These are phyloP conservation scores for Hemileccinum impolitum DNA, from an alignment of 768 basidiomycete species.

Conservation along the genomic window DNA sequence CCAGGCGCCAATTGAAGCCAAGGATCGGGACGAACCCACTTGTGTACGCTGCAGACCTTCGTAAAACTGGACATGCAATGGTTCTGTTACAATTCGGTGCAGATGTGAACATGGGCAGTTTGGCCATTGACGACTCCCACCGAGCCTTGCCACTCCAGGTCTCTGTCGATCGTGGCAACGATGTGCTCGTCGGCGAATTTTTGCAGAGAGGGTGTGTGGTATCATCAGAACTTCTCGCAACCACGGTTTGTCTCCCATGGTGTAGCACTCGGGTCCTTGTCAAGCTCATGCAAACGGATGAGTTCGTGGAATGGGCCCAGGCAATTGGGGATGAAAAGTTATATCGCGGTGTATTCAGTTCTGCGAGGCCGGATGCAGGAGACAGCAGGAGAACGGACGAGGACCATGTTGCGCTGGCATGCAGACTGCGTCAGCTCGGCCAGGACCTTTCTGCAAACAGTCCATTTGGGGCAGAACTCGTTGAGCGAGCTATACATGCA, in stretches of 20 bases:
- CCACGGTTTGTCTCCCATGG: conserved; percentile 1
- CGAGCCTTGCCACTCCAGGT: background rate
- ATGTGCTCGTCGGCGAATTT: background rate
- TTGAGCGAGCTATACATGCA: background rate
- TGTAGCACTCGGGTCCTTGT: background rate
- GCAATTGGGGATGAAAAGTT: background rate
- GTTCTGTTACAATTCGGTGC: background rate
- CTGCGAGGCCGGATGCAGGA: background rate
- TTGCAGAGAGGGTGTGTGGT: background rate
- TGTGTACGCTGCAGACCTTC: conserved; percentile 4
- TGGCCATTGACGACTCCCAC: background rate
- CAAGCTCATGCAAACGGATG: background rate
- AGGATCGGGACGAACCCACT: conserved; percentile 9
- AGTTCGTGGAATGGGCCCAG: background rate
- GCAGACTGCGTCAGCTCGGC: background rate
- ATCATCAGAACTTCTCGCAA: background rate
- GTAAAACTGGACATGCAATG: conserved; percentile 2
- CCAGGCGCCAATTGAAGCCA: background rate
- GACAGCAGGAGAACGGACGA: background rate
- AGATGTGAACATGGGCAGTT: background rate
- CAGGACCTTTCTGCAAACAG: background rate
- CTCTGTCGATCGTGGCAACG: background rate
- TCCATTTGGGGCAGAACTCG: background rate
- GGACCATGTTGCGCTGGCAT: background rate
- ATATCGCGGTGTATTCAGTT: background rate